Evolutionary conservation across 2,329 filamentous ascomycete species (phyloP), one percentile per base, ranked within the genome.

Genomic region (Paecilomyces sp.): DNA sequence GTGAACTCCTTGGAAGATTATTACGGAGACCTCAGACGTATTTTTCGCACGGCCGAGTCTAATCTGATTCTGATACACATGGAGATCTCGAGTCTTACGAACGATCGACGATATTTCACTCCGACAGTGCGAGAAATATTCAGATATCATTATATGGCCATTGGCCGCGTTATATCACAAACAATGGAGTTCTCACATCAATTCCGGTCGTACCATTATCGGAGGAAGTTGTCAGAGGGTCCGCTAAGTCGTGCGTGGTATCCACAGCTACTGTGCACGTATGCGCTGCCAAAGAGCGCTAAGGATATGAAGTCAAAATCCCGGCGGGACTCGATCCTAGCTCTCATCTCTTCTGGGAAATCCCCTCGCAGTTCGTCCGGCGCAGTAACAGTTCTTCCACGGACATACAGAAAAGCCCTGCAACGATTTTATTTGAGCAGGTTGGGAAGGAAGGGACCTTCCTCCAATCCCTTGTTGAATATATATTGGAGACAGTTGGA

Each of bases 401-500:
- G 3, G 41, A 30, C 24, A 22, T 57, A 52, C 41, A 7, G 8
- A 25, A 57, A 47, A n/a, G 13, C 53, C 24, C 15, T 56, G 50
- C 53, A 34, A 7, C 13, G 57, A 7, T 60, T 62, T 33, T 62
- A 62, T 55, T 28, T 58, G 13, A 55, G 50, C 9, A 41, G 33
- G 22, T 9, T 47, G 34, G 25, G 22, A 54, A 60, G 56, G 28
- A 12, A 53, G 34, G 41, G 31, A 12, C 13, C 36, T 52, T 53
- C 60, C 18, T 57, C 57, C 41, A 60, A 56, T 56, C 34, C 55
- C 12, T 9, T 57, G 25, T 58, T 61, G 24, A 56, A 64, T 59
- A 65, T 65, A 31, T 59, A 66, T 59, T 71, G 67, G 70, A 66
- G 64, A 25, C 70, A 72, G 33, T 63, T 72, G 18, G 68, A 72